Base-by-base conservation (phyloP, 495 filamentous ascomycete genomes). In the Ramalina peruviana region DNA sequence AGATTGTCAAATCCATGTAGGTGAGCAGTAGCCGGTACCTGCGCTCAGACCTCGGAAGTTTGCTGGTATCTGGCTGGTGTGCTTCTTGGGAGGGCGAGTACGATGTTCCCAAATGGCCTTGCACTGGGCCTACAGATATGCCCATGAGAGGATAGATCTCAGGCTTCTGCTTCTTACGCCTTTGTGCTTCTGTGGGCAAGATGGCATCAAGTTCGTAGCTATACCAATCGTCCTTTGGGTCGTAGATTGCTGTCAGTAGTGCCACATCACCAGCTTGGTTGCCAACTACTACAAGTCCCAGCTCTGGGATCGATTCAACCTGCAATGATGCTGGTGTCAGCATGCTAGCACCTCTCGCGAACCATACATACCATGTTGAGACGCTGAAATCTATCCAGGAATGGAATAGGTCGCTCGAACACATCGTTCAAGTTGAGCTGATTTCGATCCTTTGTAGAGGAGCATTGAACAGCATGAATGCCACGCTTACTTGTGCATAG, bases 201-300 rank as follows among this genome's bases (percentile, higher is more conserved):
- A 82, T 74, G 54, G 65, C 68, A 41, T 81, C 78, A 5, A 81
- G 48, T 13, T 77, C 69, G 56, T 81, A 76, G 2, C 66, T 65
- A 4, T 60, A 60, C 37, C 65, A 60, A 52, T 70, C 61, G 41
- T 40, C 12, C n/a, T 42, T 27, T 27, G 48, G 51, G 10, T 66
- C 58, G 38, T 67, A 65, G 3, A 85, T 90, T 25, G 90, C 68
- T 1, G 82, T 77, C 36, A 94, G 66, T 3, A 97, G 66, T 1
- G 76, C 84, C 10, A 82, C 86, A 10, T 83, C 76, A 15, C 92
- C 92, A 46, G 72, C 76, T 41, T 85, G 76, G 4, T 81, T 82
- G 6, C 77, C 89, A 0, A 81, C 73, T 9, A 89, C 66, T 4
- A 94, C 76, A 26, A 96, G 67, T 6, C 79, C 84, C 16, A 93